Base-by-base conservation (phyloP, 345 rosid species). In the Rhizophora apiculata region DNA sequence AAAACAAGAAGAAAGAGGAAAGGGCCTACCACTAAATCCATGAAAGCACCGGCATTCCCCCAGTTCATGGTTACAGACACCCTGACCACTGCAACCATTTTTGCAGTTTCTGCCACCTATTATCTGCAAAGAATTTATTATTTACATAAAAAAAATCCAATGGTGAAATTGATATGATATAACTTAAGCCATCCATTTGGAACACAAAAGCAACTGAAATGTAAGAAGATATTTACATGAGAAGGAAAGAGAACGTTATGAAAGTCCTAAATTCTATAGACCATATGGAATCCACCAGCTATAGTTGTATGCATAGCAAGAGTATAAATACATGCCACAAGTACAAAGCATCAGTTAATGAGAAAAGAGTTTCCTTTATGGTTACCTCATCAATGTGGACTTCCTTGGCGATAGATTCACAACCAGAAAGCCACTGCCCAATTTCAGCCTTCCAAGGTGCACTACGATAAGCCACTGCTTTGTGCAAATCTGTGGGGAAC, bases 341-440 rank as follows among this genome's bases (percentile, higher is more conserved):
- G 21, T 5, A 34, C 2, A 21, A 72, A 63, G 63, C 21, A 32
- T 15, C 43, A 56, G 19, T 62, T 31, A 66, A 37, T 26, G 13
- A 37, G 32, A 27, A 7, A 43, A 49, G 32, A 8, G 0, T 20
- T 31, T 31, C 21, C 65, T 53, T 20, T 11, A 69, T 10, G 24
- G 70, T 76, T 76, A 87, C 98, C 88, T 91, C 98, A 52, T 68
- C 59, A 56, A 92, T 70, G 61, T 74, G 78, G 71, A 85, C 85
- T 72, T 86, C 92, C 61, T 74, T 70, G 8, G 79, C 62, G 71
- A 82, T 67, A 2, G 90, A 76, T 81, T 94, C 88, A 75, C 97
- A 94, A 32, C 89, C 85, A 72, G 93, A 89, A 75, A 94, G 96
- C 98, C 98, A 92, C 61, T 80, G 86, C 3, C 97, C 99, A 21